Evolutionary conservation across 305 asterid genomes (phyloP).

Genomic region (Salvia sclarea): DNA sequence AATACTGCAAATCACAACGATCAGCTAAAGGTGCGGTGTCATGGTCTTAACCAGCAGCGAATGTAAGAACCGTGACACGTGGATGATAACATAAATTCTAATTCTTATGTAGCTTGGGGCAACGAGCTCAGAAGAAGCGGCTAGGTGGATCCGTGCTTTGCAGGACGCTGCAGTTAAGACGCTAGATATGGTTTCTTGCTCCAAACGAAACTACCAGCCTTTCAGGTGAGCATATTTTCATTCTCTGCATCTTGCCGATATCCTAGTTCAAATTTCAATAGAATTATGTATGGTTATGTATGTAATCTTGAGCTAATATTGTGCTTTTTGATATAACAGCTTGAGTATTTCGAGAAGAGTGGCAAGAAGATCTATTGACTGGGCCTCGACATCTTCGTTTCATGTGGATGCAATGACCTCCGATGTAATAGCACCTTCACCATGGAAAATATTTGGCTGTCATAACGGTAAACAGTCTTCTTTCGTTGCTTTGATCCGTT

Average conservation of each 20-base stretch:
- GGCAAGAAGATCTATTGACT: constrained; percentile 43
- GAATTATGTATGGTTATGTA: not conserved
- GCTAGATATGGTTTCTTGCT: constrained; percentile 41
- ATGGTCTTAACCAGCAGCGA: not conserved
- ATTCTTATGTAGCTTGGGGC: constrained; percentile 71
- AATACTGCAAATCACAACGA: constrained; percentile 79
- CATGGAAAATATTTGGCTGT: constrained; percentile 93
- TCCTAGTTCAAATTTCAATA: constrained; percentile 12
- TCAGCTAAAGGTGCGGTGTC: constrained; percentile 66
- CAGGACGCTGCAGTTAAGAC: constrained; percentile 67
- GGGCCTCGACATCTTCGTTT: constrained; percentile 47
- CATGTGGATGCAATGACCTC: constrained; percentile 74
- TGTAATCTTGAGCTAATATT: too few species aligned
- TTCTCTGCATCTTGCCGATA: not conserved
- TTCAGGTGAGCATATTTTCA: constrained; percentile 54
- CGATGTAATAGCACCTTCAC: constrained; percentile 83
- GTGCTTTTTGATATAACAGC: constrained; percentile 37
- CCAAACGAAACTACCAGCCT: constrained; percentile 76
- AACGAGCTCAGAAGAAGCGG: constrained; percentile 89
- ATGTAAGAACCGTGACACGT: not conserved
- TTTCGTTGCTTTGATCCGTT: not conserved
- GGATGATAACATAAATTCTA: constrained; percentile 23
- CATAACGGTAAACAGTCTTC: constrained; percentile 57
- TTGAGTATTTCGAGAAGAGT: constrained; percentile 65
- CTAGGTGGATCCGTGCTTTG: constrained; percentile 72